Base-by-base conservation (phyloP, 306 rosid genomes). In the Lathyrus oleraceus region DNA sequence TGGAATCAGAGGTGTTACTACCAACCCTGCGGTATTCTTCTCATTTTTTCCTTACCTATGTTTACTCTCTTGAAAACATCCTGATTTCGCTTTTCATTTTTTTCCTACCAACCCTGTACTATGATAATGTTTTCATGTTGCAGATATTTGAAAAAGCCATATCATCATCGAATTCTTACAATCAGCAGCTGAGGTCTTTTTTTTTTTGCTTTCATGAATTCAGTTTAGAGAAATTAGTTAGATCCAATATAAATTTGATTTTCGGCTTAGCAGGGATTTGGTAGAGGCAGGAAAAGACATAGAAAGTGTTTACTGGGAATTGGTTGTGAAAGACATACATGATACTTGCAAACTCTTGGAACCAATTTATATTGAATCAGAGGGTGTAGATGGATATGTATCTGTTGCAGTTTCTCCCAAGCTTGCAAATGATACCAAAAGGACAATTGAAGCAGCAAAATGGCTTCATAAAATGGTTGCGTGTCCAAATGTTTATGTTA, bases 141-240 rank as follows among this genome's bases (percentile, higher is more conserved):
- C 90, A 93, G 98, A 93, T 90, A 85, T 87, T 90, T 80, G 91
- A 90, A 84, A 90, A 82, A 73, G 87, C 97, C 21, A 90, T 90
- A 61, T 81, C 94, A 13, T 85, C 91, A 53, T 88, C 98, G 53
- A 80, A 82, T 78, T 92, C 97, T 45, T 93, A 90, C 83, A 77
- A 85, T 54, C 83, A 87, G 2, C 98, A 93, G 54, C 76, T 88
- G 80, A 87, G 94, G 98, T 90, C 2, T 2, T 11, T 54, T 54
- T 23, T 9, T 10, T 51, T 51, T 17, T 43, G 15, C n/a, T 43
- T 43, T n/a, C n/a, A n/a, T n/a, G 2, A 1, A 36, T 27, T 57
- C 6, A 57, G 20, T 57, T 57, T 23, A 2, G 16, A 21, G 61
- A 25, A 54, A 4, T 23, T 10, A 25, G 2, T 23, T 10, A 25